These are phyloP conservation scores for Sinapis alba DNA, from an alignment of 441 rosid genomes.

Conservation along the genomic window DNA sequence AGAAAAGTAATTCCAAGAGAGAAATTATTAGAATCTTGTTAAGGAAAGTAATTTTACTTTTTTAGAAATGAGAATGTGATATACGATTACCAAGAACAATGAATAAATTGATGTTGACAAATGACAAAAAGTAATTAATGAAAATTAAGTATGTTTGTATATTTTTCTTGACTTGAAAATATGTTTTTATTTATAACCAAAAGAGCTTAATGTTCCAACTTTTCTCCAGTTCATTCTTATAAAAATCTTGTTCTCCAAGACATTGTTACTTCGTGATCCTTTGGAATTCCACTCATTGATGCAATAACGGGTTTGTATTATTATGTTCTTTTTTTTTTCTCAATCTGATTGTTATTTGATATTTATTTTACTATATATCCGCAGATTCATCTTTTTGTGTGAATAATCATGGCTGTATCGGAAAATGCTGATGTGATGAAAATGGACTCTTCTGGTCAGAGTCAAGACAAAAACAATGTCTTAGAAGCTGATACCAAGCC, in stretches of 20 bases:
- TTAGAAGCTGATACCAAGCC: slow-evolving; percentile 44
- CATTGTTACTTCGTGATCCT: not conserved
- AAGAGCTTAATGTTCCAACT: not conserved
- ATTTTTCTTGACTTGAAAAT: slow-evolving; percentile 2
- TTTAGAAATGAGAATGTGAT: not conserved
- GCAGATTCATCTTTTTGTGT: slow-evolving; percentile 21
- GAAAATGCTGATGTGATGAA: slow-evolving; percentile 70
- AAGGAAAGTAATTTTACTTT: not conserved
- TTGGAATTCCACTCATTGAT: not conserved
- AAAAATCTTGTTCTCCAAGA: not conserved
- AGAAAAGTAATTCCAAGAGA: not conserved
- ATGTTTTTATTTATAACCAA: not conserved
- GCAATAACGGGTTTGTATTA: not conserved
- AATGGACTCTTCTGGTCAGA: slow-evolving; percentile 53
- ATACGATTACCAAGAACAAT: not conserved
- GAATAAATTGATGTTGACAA: not conserved
- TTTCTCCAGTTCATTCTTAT: not conserved
- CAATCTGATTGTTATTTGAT: slow-evolving; percentile 9
- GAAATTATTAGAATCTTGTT: not conserved
- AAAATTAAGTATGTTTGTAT: not conserved
- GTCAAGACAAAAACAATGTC: slow-evolving; percentile 45
- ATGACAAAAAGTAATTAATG: not conserved
- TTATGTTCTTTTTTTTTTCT: not conserved
- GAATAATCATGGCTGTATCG: slow-evolving; percentile 65
- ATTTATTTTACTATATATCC: not conserved